Evolutionary conservation across 345 rosid species (phyloP), one percentile per base, ranked within the genome.

Genomic region (Alliaria petiolata): DNA sequence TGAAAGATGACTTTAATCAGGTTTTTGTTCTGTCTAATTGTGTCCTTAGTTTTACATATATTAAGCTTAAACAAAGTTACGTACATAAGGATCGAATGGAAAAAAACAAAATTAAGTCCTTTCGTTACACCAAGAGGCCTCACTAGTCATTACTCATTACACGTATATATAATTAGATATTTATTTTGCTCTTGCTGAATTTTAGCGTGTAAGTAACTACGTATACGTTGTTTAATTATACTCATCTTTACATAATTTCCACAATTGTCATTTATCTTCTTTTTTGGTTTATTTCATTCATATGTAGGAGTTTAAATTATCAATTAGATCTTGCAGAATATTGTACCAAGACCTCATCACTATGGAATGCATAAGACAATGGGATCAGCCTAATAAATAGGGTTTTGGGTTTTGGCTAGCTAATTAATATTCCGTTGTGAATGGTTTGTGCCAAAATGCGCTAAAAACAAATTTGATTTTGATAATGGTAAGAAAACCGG

Each of bases 61-160:
- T 40, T 13, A 39, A 19, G 20, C 17, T 28, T 43, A 65, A 74
- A 46, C 22, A 19, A 49, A 49, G 61, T 66, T 74, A 33, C 66
- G 52, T 73, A 50, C 66, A 57, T 19, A 65, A 57, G 43, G 15
- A 74, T 30, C 44, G 28, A 56, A 56, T 3, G 25, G 28, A 15
- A 38, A 17, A 61, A 17, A 38, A 57, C 51, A 58, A 58, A 65
- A 65, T 30, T 33, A 74, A 67, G 78, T 75, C 73, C 56, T 51
- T 75, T 75, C 73, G 69, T 34, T 67, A 34, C 73, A 42, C 73
- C 73, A 53, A 75, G 78, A 75, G 78, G 8, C 78, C 49, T 74
- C 49, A 59, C 53, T 51, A 42, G 49, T 17, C 65, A 46, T 65
- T 19, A 36, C 25, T 3, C 25, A 22, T 22, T 22, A 34, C 20